These are phyloP conservation scores for Blastocystis sp. DNA, from an alignment of 352 stramenopile genomes.

Conservation along the genomic window DNA sequence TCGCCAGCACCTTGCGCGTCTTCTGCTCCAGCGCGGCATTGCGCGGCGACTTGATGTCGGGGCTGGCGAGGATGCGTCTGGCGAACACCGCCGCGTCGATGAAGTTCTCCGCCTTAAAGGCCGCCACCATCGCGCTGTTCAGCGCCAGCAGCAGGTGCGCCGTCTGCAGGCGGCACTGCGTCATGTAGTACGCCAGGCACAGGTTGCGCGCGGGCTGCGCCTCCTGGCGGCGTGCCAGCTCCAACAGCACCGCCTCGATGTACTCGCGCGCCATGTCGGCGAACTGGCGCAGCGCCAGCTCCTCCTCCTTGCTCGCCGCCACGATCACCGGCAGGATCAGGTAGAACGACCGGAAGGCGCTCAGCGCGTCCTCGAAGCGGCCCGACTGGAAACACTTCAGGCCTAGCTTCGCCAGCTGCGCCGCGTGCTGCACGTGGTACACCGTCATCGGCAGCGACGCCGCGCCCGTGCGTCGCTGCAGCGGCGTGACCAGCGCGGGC, in stretches of 20 bases:
- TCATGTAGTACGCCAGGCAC: constrained; percentile 97
- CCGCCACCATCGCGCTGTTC: constrained; percentile 95
- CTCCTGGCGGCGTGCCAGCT: constrained; percentile 76
- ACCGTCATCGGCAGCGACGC: constrained; percentile 83
- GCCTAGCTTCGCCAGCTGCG: constrained; percentile 84
- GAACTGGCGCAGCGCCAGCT: constrained; percentile 87
- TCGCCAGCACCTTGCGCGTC: constrained; percentile 92
- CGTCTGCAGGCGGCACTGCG: constrained; percentile 95
- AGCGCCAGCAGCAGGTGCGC: constrained; percentile 94
- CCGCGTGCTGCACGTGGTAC: constrained; percentile 84
- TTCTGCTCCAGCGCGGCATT: constrained; percentile 90
- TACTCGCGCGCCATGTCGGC: constrained; percentile 94
- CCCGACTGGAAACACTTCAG: constrained; percentile 92
- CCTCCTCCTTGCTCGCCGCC: constrained; percentile 85
- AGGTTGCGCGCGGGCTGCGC: constrained; percentile 84
- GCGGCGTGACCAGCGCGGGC: constrained; percentile 77
- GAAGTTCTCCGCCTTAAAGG: constrained; percentile 99
- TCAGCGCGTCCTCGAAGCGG: constrained; percentile 94
- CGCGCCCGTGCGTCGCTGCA: constrained; percentile 82
- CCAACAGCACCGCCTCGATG: constrained; percentile 91
- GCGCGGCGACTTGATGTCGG: constrained; percentile 89
- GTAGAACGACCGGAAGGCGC: constrained; percentile 86
- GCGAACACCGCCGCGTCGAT: constrained; percentile 96
- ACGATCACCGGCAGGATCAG: constrained; percentile 89
- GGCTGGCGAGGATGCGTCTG: constrained; percentile 93